These are phyloP conservation scores for Balansia obtecta DNA, from an alignment of 2,329 filamentous ascomycete genomes.

Conservation along the genomic window DNA sequence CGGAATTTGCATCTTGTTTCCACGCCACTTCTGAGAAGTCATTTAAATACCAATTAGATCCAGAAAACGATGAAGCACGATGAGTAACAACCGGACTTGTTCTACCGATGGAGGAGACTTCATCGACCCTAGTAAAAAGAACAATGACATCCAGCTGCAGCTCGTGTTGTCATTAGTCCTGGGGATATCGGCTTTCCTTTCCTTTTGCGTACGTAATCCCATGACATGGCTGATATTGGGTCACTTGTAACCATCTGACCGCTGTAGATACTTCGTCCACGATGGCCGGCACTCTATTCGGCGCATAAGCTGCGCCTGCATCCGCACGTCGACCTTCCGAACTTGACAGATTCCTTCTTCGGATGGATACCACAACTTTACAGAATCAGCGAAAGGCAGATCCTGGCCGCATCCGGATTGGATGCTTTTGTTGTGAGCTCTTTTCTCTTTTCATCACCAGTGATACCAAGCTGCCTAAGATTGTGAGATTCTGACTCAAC, in stretches of 20 bases:
- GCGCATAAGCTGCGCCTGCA: constrained; percentile 70
- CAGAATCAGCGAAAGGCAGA: constrained; percentile 75
- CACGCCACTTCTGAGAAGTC: background rate
- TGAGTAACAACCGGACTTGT: background rate
- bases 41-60: background rate
- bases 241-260: no score
- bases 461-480: background rate
- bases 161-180: constrained; percentile 59
- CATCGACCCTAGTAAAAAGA: constrained; percentile 11
- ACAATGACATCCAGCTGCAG: constrained; percentile 47
- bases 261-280: constrained; percentile 62
- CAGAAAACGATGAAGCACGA: constrained; percentile 4
- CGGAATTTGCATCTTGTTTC: background rate
- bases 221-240: no score
- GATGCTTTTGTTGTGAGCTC: constrained; percentile 77
- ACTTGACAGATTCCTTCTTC: constrained; percentile 72
- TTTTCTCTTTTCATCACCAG: background rate
- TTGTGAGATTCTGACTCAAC: constrained; percentile 8
- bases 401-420: constrained; percentile 78
- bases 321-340: constrained; percentile 49
- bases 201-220: constrained; percentile 51
- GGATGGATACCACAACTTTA: constrained; percentile 88
- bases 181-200: constrained; percentile 57
- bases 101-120: constrained; percentile 9
- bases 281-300: constrained; percentile 85